Evolutionary conservation across 768 basidiomycete species (phyloP), one percentile per base, ranked within the genome.

Genomic region (Termitomyces sp.): DNA sequence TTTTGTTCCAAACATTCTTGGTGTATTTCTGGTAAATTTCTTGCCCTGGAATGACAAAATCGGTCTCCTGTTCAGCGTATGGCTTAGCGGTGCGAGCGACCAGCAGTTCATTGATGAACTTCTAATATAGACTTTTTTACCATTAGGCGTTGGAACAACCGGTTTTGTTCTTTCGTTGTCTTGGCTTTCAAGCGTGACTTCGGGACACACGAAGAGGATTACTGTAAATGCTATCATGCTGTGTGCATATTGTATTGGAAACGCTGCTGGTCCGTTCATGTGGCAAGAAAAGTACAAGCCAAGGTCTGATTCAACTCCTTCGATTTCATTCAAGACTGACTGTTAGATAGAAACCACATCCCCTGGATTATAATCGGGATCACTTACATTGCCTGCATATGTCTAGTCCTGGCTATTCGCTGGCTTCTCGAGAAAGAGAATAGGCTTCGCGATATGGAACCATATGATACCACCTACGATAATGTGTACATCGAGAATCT

Each of bases 311-410:
- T 29, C 29, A 29, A 29, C 29, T 10, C 11, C 13, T 38, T 10
- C 11, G n/a, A 12, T 9, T 4, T 29, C 5, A 29, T 9, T 29
- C 29, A 4, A n/a, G n/a, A n/a, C 29, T 29, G 29, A 29, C 9
- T 29, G 3, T 29, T 29, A 3, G 10, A 20, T 12, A 86, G 86
- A 42, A 87, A 90, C 59, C 84, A 77, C 55, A 67, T 91, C 27
- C 89, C 89, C 1, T 92, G 89, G 90, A 79, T 79, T 51, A 76
- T 91, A 60, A 91, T 91, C 54, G 81, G 85, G 3, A 65, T 83
- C 50, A 86, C 85, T 68, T 84, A 86, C 64, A 56, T 73, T 7
- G 55, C 66, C 27, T 84, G 84, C 67, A 83, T 85, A 42, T 27
- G 71, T 13, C 46, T 75, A 5, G 58, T 77, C 13, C 71, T 83